phyloP scores from a whole-genome alignment of 2,329 filamentous ascomycete genomes.

The Verticillium nonalfalfae region DNA sequence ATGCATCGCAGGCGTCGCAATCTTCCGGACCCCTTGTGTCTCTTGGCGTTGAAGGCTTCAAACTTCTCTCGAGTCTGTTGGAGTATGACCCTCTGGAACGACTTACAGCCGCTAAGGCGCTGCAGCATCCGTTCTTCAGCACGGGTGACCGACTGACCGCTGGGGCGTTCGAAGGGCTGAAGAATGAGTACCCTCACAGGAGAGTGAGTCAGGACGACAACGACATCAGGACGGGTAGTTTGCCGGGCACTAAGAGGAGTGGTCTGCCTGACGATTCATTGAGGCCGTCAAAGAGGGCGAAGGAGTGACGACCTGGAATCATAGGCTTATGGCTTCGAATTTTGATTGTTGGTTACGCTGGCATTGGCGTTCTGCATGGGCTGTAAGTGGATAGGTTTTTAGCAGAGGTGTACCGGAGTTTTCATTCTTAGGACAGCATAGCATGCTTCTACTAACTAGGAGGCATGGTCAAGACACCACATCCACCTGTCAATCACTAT shows the following conservation, averaged over 20 bases:
- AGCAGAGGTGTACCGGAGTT: no score
- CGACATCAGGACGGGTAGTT: constrained; percentile 82
- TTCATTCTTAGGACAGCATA: no score
- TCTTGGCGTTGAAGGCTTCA: constrained; percentile 71
- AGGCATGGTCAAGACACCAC: no score
- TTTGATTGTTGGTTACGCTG: not conserved
- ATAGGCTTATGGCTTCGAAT: not conserved
- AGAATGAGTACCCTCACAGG: constrained; percentile 82
- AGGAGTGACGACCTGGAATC: constrained; percentile 33
- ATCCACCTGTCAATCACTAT: no score
- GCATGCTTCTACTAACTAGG: no score
- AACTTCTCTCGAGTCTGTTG: constrained; percentile 72
- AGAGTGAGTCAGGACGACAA: constrained; percentile 93
- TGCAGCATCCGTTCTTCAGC: constrained; percentile 87
- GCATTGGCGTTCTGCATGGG: not conserved
- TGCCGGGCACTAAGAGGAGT: constrained; percentile 86
- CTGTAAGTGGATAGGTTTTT: no score
- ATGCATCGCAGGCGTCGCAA: constrained; percentile 34
- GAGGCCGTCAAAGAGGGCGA: constrained; percentile 56
- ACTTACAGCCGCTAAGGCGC: constrained; percentile 77
- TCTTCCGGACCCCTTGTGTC: constrained; percentile 41
- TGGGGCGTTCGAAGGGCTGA: constrained; percentile 88
- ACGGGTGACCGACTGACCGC: constrained; percentile 65
- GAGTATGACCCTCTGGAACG: constrained; percentile 91
- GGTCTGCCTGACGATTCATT: constrained; percentile 76